Conservation (phyloP, 2,329 filamentous ascomycete genomes). For the Talaromyces sp. region DNA sequence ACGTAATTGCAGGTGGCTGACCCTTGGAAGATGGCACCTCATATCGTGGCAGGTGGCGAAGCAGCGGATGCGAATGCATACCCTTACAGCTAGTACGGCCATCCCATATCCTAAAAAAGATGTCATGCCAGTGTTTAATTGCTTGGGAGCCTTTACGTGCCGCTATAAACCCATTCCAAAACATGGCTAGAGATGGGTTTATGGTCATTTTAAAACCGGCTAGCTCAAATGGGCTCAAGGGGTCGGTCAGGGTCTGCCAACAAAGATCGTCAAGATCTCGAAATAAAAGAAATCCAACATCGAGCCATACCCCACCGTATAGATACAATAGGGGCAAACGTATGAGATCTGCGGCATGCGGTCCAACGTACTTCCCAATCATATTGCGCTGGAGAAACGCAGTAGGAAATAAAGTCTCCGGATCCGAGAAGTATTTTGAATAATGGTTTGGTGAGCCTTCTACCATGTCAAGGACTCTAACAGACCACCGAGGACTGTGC, state of each 20-base stretch:
- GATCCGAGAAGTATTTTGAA: neutral
- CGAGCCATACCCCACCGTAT: conserved; percentile 36
- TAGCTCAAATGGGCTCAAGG: conserved; percentile 34
- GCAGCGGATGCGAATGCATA: neutral
- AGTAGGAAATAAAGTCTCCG: neutral
- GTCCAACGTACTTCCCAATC: neutral
- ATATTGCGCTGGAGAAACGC: neutral
- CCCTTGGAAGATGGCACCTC: neutral
- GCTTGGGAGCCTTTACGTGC: conserved; percentile 3
- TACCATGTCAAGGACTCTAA: neutral
- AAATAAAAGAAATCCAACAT: conserved; percentile 43
- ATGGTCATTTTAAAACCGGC: conserved; percentile 1
- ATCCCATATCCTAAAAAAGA: conserved; percentile 13
- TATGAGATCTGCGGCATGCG: neutral
- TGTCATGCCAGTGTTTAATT: conserved; percentile 16
- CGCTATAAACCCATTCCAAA: conserved; percentile 16
- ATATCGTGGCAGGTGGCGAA: neutral
- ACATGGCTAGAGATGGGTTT: neutral
- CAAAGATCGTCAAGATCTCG: conserved; percentile 43
- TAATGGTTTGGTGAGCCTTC: neutral
- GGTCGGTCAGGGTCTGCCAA: conserved; percentile 41
- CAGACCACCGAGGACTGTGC: neutral
- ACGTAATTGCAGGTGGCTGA: neutral
- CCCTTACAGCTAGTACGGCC: conserved; percentile 1
- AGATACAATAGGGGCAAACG: neutral